phyloP scores from a whole-genome alignment of 176 grass and related monocot genomes.

The Phoenix dactylifera region DNA sequence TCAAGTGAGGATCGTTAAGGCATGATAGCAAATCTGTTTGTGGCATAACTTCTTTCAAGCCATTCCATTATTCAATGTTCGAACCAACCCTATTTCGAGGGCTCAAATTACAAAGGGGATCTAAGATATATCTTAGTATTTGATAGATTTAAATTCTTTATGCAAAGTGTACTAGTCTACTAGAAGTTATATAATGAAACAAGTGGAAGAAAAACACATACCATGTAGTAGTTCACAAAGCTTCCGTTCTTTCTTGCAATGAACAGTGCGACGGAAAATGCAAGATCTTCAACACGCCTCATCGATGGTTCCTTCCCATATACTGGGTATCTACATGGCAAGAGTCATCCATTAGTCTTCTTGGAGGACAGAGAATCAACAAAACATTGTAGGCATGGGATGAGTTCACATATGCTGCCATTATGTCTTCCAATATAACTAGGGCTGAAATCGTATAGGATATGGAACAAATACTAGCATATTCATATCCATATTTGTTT shows the following conservation, averaged over 20 bases:
- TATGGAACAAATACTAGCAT: too few species aligned
- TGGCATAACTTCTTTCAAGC: too few species aligned
- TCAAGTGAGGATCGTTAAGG: too few species aligned
- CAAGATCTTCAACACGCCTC: conserved; percentile 59
- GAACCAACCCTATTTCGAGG: neutral
- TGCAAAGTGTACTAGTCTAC: neutral
- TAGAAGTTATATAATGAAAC: neutral
- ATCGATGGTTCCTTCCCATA: conserved; percentile 56
- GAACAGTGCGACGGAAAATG: conserved; percentile 66
- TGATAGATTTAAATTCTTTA: too few species aligned
- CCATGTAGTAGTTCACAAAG: conserved; percentile 99
- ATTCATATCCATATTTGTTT: too few species aligned
- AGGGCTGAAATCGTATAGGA: too few species aligned
- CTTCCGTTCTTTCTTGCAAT: conserved; percentile 76
- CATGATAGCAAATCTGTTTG: too few species aligned
- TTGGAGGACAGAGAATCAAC: neutral
- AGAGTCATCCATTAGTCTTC: conserved; percentile 8
- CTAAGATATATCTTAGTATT: too few species aligned
- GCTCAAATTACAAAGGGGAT: neutral
- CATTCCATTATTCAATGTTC: too few species aligned
- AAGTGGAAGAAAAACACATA: conserved; percentile 17
- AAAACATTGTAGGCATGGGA: too few species aligned
- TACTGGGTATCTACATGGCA: conserved; percentile 32
- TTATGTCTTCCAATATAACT: too few species aligned
- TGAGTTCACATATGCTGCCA: too few species aligned